phyloP scores from a whole-genome alignment of 306 rosid species.

The Fragaria nilgerrensis region DNA sequence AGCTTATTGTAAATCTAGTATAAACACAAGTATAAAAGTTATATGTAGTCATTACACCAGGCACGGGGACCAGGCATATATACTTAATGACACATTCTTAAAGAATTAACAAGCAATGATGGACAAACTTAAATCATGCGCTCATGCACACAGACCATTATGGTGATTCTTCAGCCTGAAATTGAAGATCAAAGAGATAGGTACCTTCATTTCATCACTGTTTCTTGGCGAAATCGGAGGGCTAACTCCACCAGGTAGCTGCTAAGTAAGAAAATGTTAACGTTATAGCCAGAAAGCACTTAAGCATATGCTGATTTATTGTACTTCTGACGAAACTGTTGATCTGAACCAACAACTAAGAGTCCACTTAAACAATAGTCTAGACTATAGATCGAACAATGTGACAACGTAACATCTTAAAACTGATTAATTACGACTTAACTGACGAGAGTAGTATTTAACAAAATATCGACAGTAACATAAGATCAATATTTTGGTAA shows the following conservation, averaged over 20 bases:
- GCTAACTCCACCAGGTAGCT: slow-evolving; percentile 44
- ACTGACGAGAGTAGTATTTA: background rate
- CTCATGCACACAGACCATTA: slow-evolving; percentile 9
- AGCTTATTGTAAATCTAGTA: background rate
- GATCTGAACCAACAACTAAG: background rate
- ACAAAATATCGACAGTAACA: background rate
- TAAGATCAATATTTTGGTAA: background rate
- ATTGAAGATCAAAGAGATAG: slow-evolving; percentile 15
- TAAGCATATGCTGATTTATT: background rate
- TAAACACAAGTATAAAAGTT: background rate
- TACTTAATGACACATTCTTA: background rate
- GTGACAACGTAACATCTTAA: background rate
- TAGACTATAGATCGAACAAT: background rate
- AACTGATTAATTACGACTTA: too few relatives aligned
- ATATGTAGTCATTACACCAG: background rate
- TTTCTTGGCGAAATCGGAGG: slow-evolving; percentile 70
- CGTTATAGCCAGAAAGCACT: slow-evolving; percentile 18
- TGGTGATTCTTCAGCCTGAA: background rate
- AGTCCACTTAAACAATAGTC: background rate
- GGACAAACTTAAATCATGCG: background rate
- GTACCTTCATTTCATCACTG: slow-evolving; percentile 72
- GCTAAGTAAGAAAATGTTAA: slow-evolving; percentile 32
- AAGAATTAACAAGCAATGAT: background rate
- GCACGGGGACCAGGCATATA: background rate
- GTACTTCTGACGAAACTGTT: background rate